Evolutionary conservation across 371 early-diverging fungal species (phyloP), one percentile per base, ranked within the genome.

Genomic region (Globomyces sp.): DNA sequence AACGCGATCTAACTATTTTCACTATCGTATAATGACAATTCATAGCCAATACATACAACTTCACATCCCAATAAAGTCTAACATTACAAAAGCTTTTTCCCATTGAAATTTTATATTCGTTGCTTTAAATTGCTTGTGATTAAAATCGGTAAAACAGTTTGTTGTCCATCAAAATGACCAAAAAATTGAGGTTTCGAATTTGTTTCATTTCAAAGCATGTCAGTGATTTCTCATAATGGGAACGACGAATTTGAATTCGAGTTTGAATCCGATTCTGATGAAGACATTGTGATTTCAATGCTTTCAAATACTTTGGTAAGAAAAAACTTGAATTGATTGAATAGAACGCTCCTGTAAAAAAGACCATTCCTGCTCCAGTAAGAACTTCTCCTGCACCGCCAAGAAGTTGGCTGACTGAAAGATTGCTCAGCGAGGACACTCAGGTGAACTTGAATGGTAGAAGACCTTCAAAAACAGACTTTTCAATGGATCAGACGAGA

Each of bases 201-300:
- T 24, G 24, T 24, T 24, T 24, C 24, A 24, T 24, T 24, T 24
- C 24, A 24, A 24, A 24, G 24, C 24, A 24, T 24, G 24, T 24
- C 24, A 24, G 24, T 24, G 24, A 24, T 24, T 24, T 24, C 24
- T 24, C 24, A 24, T 24, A 51, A 51, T 34, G 52, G 34, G 5
- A 51, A 34, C 52, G 52, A 51, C 13, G 52, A 51, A 51, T 51
- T 51, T 24, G 52, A 51, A 51, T 51, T 24, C 24, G 24, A 24
- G 24, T 24, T 51, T 51, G 52, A 51, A 13, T 51, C 52, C 13
- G 52, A 51, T 24, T 51, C 52, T 6, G 52, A 51, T 8, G 52
- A 51, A 11, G 52, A 51, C 11, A 34, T 51, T 24, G 1, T 51
- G 52, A 34, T 24, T 51, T 51, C 34, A 13, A 51, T 51, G 52